A percentile compares a stretch with the other conserved stretches of the same genome.
phyloP scores from a whole-genome alignment of 768 basidiomycete species.

The Candolleomyces efflorescens region DNA sequence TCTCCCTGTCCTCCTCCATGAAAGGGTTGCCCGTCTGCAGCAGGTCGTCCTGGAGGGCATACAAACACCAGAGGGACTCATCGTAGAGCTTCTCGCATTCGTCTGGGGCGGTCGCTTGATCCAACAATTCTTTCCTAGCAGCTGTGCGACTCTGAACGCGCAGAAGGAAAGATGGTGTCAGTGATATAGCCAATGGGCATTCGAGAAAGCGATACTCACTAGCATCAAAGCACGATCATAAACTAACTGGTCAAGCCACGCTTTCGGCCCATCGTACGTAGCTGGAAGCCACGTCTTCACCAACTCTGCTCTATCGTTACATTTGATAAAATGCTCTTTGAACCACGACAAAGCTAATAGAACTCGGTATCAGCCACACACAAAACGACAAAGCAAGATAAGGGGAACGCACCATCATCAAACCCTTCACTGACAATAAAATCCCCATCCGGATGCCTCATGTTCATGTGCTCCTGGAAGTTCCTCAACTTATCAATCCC shows the following conservation, averaged over 20 bases:
- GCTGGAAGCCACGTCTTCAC: slow-evolving; percentile 86
- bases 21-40: slow-evolving; percentile 79
- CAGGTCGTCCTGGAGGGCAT: slow-evolving; percentile 87
- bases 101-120: slow-evolving; percentile 67
- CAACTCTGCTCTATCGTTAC: slow-evolving; percentile 84
- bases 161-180: background rate
- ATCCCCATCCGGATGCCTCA: slow-evolving; percentile 72
- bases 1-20: slow-evolving; percentile 77
- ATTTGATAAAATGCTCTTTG: slow-evolving; percentile 90
- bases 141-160: slow-evolving; percentile 92
- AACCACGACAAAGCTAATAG: slow-evolving; percentile 67
- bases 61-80: slow-evolving; percentile 90
- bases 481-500: slow-evolving; percentile 82
- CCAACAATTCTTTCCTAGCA: slow-evolving; percentile 84
- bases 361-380: background rate
- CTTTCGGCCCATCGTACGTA: slow-evolving; percentile 77
- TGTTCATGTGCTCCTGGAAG: slow-evolving; percentile 78
- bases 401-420: slow-evolving; percentile 54
- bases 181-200: background rate
- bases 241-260: slow-evolving; percentile 85
- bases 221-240: slow-evolving; percentile 88
- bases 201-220: slow-evolving; percentile 43
- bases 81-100: slow-evolving; percentile 95
- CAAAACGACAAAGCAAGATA: background rate
- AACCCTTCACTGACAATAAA: slow-evolving; percentile 77